phyloP scores from a whole-genome alignment of 164 flowering plant genomes.

The Aristolochia fimbriata region DNA sequence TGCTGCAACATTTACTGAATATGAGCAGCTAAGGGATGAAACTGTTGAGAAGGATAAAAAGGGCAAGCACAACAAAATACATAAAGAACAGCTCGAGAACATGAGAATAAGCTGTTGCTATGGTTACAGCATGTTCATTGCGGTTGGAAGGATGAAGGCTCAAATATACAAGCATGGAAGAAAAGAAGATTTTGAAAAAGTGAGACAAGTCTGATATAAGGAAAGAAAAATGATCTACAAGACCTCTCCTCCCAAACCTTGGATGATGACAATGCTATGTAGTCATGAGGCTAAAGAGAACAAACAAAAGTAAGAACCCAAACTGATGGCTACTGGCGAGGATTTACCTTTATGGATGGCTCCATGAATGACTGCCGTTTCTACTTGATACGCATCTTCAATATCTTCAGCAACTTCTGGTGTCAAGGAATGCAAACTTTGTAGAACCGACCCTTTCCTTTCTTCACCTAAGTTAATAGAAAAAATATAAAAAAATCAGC shows the following conservation, averaged over 20 bases:
- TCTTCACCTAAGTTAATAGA: conserved; percentile 27
- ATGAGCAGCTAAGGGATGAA: too few relatives aligned
- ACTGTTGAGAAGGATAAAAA: too few relatives aligned
- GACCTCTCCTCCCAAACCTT: too few relatives aligned
- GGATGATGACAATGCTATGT: not conserved
- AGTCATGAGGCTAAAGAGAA: not conserved
- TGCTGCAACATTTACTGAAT: too few relatives aligned
- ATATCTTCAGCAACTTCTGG: conserved; percentile 55
- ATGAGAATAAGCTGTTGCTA: too few relatives aligned
- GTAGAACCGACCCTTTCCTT: conserved; percentile 25
- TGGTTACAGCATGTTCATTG: too few relatives aligned
- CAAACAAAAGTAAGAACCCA: not conserved
- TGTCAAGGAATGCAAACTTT: conserved; percentile 58
- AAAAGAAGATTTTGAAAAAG: too few relatives aligned
- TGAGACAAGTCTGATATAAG: not conserved
- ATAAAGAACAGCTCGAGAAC: too few relatives aligned
- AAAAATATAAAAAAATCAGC: not conserved
- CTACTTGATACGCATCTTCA: conserved; percentile 58
- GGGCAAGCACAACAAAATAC: too few relatives aligned
- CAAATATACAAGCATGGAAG: too few relatives aligned
- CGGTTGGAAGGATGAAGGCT: too few relatives aligned
- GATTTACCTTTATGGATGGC: conserved; percentile 47
- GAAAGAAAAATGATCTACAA: not conserved
- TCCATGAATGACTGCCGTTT: conserved; percentile 51
- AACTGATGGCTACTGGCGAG: not conserved